phyloP scores from a whole-genome alignment of 306 rosid species.

The Castanea crenata region DNA sequence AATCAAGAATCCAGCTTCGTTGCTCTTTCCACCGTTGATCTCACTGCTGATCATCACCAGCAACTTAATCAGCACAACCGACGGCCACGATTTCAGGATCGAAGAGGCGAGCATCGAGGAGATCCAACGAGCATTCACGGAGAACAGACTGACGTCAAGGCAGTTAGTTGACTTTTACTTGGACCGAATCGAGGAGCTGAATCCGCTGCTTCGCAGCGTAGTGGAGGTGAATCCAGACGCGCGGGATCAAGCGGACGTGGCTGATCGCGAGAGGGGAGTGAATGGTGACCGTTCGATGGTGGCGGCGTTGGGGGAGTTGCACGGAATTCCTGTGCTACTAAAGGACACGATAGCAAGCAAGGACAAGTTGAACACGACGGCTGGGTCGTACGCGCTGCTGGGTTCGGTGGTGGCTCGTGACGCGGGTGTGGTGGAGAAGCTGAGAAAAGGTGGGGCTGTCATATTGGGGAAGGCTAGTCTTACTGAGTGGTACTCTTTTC shows the following conservation, averaged over 20 bases:
- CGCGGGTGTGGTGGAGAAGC: slow-evolving; percentile 51
- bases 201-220: slow-evolving; percentile 56
- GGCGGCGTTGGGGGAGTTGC: slow-evolving; percentile 26
- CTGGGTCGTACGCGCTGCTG: slow-evolving; percentile 57
- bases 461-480: slow-evolving; percentile 64
- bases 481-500: slow-evolving; percentile 46
- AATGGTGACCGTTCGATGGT: background rate
- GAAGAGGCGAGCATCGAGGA: slow-evolving; percentile 51
- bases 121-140: slow-evolving; percentile 44
- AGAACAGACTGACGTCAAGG: slow-evolving; percentile 41
- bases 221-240: slow-evolving; percentile 71
- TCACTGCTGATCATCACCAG: slow-evolving; percentile 12
- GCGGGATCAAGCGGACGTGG: slow-evolving; percentile 53
- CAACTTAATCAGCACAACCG: background rate
- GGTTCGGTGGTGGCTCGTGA: slow-evolving; percentile 65
- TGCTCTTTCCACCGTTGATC: slow-evolving; percentile 9
- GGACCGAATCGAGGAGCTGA: slow-evolving; percentile 29
- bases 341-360: slow-evolving; percentile 58
- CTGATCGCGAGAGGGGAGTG: slow-evolving; percentile 42
- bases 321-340: slow-evolving; percentile 63
- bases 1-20: background rate
- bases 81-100: slow-evolving; percentile 27
- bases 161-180: slow-evolving; percentile 52
- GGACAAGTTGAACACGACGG: slow-evolving; percentile 58
- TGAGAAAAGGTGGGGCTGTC: slow-evolving; percentile 57